Evolutionary conservation across 257 asterid species (phyloP), one percentile per base, ranked within the genome.

Genomic region (Osmanthus fragrans): DNA sequence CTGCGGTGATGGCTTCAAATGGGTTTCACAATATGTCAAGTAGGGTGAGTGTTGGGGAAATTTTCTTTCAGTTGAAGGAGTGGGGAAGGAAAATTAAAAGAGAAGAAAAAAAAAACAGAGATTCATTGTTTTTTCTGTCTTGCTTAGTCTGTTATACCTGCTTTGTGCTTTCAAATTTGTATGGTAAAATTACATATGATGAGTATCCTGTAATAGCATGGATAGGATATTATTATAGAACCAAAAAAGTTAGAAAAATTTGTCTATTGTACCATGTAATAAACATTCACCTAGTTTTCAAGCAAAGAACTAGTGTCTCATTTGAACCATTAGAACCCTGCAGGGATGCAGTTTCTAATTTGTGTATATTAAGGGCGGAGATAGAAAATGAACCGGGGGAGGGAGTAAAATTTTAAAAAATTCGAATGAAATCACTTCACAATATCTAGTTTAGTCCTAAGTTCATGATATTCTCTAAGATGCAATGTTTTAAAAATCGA

Each of bases 21-120:
- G 73, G 81, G 81, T 77, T 36, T 77, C 81, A 54, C 81, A 77
- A 71, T 77, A 77, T 71, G 70, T 77, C 58, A 54, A 77, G 33
- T 77, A 70, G 63, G 18, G 33, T 2, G 34, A 63, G 19, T 3
- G 69, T 23, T 4, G 5, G 19, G 69, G 2, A 9, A 23, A 63
- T 63, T 30, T 23, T 63, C 6, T 25, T 9, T 25, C 27, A 60
- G 68, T 23, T 63, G 69, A 63, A 63, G 30, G 65, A 54, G 30
- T n/a, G 9, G 63, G 69, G 34, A 25, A 25, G 34, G 19, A 63
- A 63, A 25, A 3, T 25, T 10, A 3, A 9, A 60, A 23, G 21
- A 58, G 10, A 25, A n/a, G 21, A 23, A 60, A 60, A n/a, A n/a
- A n/a, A 8, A 23, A 63, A 63, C 8, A 63, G 6, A 63, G 32